phyloP scores from a whole-genome alignment of 176 grass and related monocot genomes.

The Zea luxurians region DNA sequence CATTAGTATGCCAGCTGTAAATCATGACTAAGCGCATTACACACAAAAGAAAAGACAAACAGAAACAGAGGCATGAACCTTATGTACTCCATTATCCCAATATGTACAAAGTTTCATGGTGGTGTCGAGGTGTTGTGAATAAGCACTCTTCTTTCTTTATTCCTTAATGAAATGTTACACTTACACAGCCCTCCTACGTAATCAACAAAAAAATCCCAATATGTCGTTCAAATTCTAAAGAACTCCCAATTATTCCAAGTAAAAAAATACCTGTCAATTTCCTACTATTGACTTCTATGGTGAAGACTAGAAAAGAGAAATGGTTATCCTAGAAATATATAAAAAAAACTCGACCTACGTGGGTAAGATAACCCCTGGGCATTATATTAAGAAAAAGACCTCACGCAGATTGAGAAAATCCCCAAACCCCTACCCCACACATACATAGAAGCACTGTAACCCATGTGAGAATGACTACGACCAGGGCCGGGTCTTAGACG shows the following conservation, averaged over 20 bases:
- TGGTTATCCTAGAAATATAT: background rate
- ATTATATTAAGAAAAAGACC: no score
- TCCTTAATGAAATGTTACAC: no score
- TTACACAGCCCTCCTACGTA: no score
- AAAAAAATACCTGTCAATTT: background rate
- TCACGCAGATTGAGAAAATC: no score
- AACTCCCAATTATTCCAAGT: background rate
- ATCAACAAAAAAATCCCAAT: background rate
- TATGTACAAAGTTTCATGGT: background rate
- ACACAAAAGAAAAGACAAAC: slow-evolving; percentile 9
- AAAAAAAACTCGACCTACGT: no score
- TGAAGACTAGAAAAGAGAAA: background rate
- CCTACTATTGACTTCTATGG: background rate
- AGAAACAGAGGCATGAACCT: background rate
- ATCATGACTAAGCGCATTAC: background rate
- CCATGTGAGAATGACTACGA: no score
- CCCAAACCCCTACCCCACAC: no score
- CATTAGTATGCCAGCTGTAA: background rate
- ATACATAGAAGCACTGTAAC: no score
- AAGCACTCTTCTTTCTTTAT: background rate
- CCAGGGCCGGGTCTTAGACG: no score
- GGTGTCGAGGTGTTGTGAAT: background rate
- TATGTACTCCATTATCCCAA: background rate
- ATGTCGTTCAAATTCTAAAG: background rate
- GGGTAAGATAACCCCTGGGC: no score